Evolutionary conservation across 2,329 filamentous ascomycete species (phyloP), one percentile per base, ranked within the genome.

Genomic region (Plectosphaerella cucumerina): DNA sequence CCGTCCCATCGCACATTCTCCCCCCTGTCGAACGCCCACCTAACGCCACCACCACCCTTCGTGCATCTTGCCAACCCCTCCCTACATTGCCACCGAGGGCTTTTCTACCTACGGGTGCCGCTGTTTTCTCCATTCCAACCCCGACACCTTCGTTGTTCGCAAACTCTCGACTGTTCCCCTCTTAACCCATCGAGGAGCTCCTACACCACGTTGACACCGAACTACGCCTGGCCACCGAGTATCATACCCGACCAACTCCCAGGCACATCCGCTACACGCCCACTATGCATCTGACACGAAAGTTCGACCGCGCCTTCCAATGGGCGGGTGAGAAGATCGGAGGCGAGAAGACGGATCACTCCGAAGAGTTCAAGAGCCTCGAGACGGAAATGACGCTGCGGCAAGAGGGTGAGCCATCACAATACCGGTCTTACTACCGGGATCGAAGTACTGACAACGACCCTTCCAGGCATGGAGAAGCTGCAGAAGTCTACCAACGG

Each of bases 291-390:
- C 74, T 83, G 62, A 78, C 75, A 71, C 96, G 96, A 78, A 96
- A 95, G 69, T 84, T 97, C 67, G 93, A 92, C 73, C 87, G 93
- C 65, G 86, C 96, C 77, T 95, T 93, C 76, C 93, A 97, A 86
- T 97, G 93, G 93, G 90, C 92, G 35, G 90, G 90, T 60, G 93
- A 97, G 75, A 90, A 92, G 73, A 96, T 97, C 89, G 93, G 93
- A 61, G 84, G 83, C 58, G 92, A 97, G 71, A 94, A 91, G 74
- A 97, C 93, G 10, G 84, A 79, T 66, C 84, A 90, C 57, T 88
- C 90, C 0, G 91, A 97, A 48, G 88, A 97, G 64, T 97, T 97
- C 80, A 95, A 89, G 73, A 81, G 82, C 53, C 74, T 97, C 61
- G 92, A 97, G 72, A 77, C 82, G 50, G 93, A 97, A 72, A 97